Percentiles rank a stretch among this genome's conserved stretches.
phyloP scores from a whole-genome alignment of 345 rosid genomes.

The Aquilaria sinensis region DNA sequence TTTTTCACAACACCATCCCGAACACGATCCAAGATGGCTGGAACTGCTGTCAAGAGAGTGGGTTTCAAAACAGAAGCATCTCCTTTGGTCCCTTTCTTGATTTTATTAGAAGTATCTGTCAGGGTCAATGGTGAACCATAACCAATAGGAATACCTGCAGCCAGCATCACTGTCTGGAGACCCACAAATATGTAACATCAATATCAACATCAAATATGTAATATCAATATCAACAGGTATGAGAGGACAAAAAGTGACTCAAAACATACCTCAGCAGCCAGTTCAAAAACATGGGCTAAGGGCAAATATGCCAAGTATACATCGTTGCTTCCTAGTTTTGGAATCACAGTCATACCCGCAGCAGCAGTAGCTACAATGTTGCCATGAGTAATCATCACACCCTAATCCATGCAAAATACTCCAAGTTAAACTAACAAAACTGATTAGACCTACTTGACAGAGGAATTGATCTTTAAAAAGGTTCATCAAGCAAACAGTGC shows the following conservation, averaged over 20 bases:
- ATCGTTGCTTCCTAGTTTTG: conserved; percentile 45
- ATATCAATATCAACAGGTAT: conserved; percentile 12
- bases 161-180: conserved; percentile 53
- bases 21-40: conserved; percentile 82
- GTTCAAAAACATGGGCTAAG: conserved; percentile 90
- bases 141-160: conserved; percentile 75
- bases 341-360: conserved; percentile 67
- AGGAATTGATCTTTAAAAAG: too few relatives aligned
- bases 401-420: conserved; percentile 35
- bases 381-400: conserved; percentile 91
- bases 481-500: too few relatives aligned
- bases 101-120: conserved; percentile 76
- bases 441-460: too few relatives aligned
- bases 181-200: conserved; percentile 14
- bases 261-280: conserved; percentile 75
- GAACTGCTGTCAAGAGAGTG: conserved; percentile 86
- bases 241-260: conserved; percentile 8
- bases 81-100: conserved; percentile 87
- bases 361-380: conserved; percentile 80
- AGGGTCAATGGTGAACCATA: conserved; percentile 81
- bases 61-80: conserved; percentile 79
- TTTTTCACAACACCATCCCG: conserved; percentile 77
- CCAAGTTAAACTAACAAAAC: conserved; percentile 15
- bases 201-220: conserved; percentile 19
- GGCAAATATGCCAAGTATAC: conserved; percentile 81